Evolutionary conservation across 2,329 filamentous ascomycete species (phyloP), one percentile per base, ranked within the genome.

Genomic region (Alternaria hordeiaustralica): DNA sequence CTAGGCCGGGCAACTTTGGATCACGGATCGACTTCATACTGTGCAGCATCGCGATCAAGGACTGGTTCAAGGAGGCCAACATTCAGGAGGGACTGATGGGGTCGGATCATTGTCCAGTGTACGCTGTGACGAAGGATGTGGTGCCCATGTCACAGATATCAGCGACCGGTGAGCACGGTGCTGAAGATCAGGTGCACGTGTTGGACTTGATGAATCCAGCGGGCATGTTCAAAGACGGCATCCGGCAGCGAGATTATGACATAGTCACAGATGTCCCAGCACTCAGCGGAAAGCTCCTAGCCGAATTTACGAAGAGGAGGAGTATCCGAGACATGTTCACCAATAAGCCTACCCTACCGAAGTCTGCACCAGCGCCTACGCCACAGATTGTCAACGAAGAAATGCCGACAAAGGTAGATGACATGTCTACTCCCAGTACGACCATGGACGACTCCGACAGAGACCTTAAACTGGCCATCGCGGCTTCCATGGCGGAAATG

Each of bases 31-130:
- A 99, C 79, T 98, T 97, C 79, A 87, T 99, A 18, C 85, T 98
- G 4, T 97, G 93, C 77, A 96, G 89, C 68, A 84, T 90, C 44
- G 87, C 87, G 36, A 92, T 97, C 84, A 92, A 90, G 72, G 82
- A 87, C 55, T 97, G 94, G 93, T 92, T 97, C 73, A 84, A 83
- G 25, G 88, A 90, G 46, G 88, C 93, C 7, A 90, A 97, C 72
- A 98, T 98, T 30, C 96, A 98, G 77, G 93, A 97, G 79, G 94
- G 94, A 0, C 82, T 98, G 21, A 91, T 97, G 82, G 96, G 96
- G 0, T 98, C 95, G 2, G 96, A 99, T 75, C 96, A 99, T 79
- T 99, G 96, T 72, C 96, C 96, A 0, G 95, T 98, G 1, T 98
- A 91, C 78, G 93, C 90, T 1, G 85, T 87, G 3, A 84, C 96